Evolutionary conservation across 768 basidiomycete genomes (phyloP).

Genomic region (Macrolepiota dolichaula): DNA sequence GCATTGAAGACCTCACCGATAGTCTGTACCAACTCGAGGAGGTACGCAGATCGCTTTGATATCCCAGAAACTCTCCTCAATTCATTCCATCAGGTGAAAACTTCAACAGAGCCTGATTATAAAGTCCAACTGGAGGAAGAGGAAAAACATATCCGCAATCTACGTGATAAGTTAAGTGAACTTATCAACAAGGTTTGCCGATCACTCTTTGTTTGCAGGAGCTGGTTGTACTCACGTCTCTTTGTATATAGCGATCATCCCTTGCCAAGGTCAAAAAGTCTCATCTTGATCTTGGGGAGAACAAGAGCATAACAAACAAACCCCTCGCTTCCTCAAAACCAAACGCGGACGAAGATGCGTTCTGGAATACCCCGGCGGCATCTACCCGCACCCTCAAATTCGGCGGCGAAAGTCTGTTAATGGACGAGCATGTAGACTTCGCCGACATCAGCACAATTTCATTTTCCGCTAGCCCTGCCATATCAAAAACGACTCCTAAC

Average conservation of each 20-base stretch:
- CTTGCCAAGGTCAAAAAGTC: slow-evolving; percentile 8
- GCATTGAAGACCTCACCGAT: slow-evolving; percentile 29
- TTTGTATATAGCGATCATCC: slow-evolving; percentile 8
- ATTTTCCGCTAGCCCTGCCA: slow-evolving; percentile 21
- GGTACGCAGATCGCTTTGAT: neutral
- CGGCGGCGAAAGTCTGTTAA: slow-evolving; percentile 50
- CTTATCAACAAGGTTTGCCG: slow-evolving; percentile 38
- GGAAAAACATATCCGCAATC: slow-evolving; percentile 33
- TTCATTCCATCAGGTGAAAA: neutral
- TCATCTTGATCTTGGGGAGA: slow-evolving; percentile 6
- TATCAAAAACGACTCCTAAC: neutral
- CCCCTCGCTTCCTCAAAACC: slow-evolving; percentile 28
- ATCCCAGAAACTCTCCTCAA: neutral
- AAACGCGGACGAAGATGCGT: slow-evolving; percentile 41
- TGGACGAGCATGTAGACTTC: slow-evolving; percentile 63
- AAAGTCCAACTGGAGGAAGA: slow-evolving; percentile 39
- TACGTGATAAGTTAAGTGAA: slow-evolving; percentile 35
- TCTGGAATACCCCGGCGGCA: slow-evolving; percentile 60
- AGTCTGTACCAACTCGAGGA: slow-evolving; percentile 14
- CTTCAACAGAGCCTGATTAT: slow-evolving; percentile 15
- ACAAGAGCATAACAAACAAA: neutral
- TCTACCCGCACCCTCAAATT: slow-evolving; percentile 60
- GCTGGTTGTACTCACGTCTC: neutral
- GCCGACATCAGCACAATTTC: slow-evolving; percentile 49
- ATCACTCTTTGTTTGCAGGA: neutral